Base-by-base conservation (phyloP, 306 rosid species). In the Rosa rugosa region DNA sequence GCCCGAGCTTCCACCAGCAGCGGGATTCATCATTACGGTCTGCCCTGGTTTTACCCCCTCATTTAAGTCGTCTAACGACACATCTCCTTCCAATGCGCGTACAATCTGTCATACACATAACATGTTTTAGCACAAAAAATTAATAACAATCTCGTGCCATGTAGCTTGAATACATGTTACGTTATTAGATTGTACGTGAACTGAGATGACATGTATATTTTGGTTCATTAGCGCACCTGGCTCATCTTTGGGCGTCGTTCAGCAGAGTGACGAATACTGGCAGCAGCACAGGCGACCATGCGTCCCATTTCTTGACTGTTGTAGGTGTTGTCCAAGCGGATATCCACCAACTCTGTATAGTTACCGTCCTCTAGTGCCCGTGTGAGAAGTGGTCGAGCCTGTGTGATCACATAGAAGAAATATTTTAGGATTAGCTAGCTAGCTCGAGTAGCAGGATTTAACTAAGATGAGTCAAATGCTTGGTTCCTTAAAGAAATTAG, bases 171-270 rank as follows among this genome's bases (percentile, higher is more conserved):
- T 56, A 56, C 65, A 31, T 27, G 41, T 62, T 12, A 62, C 18
- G 68, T 13, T 63, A 5, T 63, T 63, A 63, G 22, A 63, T 63
- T 27, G 42, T 25, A 11, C 1, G 14, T 12, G 8, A 23, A 27
- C 17, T 1, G 66, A 20, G 25, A 56, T 56, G 4, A 22, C 38
- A 23, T 25, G 8, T 3, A n/a, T 23, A 11, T n/a, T 56, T n/a
- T n/a, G 66, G 36, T 60, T 57, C 38, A 11, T 11, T 7, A 25
- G 23, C 18, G 38, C 38, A 92, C 98, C 89, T 92, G 98, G 70
- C 97, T 94, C 99, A 94, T 94, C 79, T 80, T 92, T 0, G 97
- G 87, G 71, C 98, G 98, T 67, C 85, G 89, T 80, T 75, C 87
- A 6, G 88, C 87, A 14, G 98, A 94, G 75, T 94, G 98, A 4